Evolutionary conservation across 495 filamentous ascomycete species (phyloP), one percentile per base, ranked within the genome.

Genomic region (Lophium mytilinum): DNA sequence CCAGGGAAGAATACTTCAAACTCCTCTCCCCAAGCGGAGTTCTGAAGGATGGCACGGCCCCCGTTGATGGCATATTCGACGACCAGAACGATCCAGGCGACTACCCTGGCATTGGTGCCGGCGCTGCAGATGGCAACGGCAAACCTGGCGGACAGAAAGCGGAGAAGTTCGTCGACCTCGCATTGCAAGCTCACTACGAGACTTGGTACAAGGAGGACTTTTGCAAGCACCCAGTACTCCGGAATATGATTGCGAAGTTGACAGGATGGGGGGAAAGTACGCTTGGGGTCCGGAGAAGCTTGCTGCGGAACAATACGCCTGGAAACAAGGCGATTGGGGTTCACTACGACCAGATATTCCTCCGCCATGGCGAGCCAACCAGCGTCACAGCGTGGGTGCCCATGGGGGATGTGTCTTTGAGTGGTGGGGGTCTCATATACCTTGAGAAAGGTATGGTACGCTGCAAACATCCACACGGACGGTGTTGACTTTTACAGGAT

Each of bases 291-390:
- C 30, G 41, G 21, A 55, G 62, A 19, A 68, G 59, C 30, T 35
- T 68, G 30, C 60, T 85, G 55, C 67, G 83, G 30, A 80, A 84
- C 60, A 84, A 83, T 56, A 74, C 80, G 12, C 83, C 83, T 5
- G 73, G 76, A 1, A 76, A 75, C 9, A 75, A 80, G 60, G 77
- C 80, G 0, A 85, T 81, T 52, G 80, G 79, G 0, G 78, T 85
- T 0, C 83, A 85, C 61, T 85, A 85, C 61, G 83, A 86, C 60
- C 81, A 83, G 65, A 80, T 83, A 30, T 86, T 85, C 66, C 68
- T 86, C n/a, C 66, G 82, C 1, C 63, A 78, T 56, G 82, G 81
- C 0, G 78, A 80, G 33, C 73, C 78, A 7, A 80, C 77, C 1
- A 75, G 72, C 56, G 60, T 85, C 6, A 86, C 82, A 15, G 81